Conservation (phyloP, 2,329 filamentous ascomycete species). For the Nigrospora oryzae region DNA sequence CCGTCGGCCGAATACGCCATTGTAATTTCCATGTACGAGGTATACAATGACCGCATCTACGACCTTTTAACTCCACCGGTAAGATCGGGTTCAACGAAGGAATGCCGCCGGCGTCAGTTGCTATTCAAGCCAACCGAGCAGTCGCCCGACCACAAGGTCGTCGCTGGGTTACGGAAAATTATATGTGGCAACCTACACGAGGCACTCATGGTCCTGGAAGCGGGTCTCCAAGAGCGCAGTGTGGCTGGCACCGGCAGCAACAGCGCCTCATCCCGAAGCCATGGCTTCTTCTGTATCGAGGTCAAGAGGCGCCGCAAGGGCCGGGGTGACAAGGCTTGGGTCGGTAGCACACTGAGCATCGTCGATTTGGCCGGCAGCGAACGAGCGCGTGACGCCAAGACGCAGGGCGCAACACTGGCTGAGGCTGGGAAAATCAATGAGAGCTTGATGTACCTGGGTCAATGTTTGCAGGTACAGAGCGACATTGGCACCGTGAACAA, state of each 20-base stretch:
- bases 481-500: slow-evolving; percentile 67
- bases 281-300: slow-evolving; percentile 94
- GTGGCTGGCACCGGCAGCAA: slow-evolving; percentile 91
- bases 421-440: slow-evolving; percentile 99
- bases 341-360: slow-evolving; percentile 71
- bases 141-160: slow-evolving; percentile 86
- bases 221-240: slow-evolving; percentile 76
- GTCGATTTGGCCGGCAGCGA: slow-evolving; percentile 93
- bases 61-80: slow-evolving; percentile 68
- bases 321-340: slow-evolving; percentile 55
- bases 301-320: slow-evolving; percentile 66
- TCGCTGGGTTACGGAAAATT: slow-evolving; percentile 84
- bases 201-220: slow-evolving; percentile 82
- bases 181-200: slow-evolving; percentile 77
- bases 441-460: slow-evolving; percentile 94
- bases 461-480: slow-evolving; percentile 92
- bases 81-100: slow-evolving; percentile 55
- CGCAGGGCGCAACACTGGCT: slow-evolving; percentile 80
- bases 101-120: slow-evolving; percentile 67
- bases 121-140: slow-evolving; percentile 88
- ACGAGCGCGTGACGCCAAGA: slow-evolving; percentile 87
- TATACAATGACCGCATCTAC: slow-evolving; percentile 97
- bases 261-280: slow-evolving; percentile 82
- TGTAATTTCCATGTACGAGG: slow-evolving; percentile 95
- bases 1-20: slow-evolving; percentile 73